These are phyloP conservation scores for Pachyrhizus erosus DNA, from an alignment of 306 rosid species.

Conservation along the genomic window DNA sequence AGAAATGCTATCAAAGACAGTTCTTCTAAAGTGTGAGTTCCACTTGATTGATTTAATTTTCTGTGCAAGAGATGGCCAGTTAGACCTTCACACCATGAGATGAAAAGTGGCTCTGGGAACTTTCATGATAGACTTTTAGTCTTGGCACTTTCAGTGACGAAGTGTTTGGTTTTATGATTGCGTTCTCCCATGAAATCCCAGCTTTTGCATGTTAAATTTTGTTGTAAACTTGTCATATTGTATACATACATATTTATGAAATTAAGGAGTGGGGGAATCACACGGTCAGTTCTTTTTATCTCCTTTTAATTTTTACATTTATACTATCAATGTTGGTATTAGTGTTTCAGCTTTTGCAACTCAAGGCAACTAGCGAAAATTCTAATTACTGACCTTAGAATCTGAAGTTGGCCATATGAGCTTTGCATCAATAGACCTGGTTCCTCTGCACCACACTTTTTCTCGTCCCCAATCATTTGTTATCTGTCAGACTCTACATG, in stretches of 20 bases:
- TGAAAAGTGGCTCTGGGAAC: constrained; percentile 3
- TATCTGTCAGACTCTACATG: not conserved
- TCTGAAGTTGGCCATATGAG: constrained; percentile 20
- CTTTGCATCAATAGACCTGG: constrained; percentile 15
- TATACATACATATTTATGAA: not conserved
- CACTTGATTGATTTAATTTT: constrained; percentile 30
- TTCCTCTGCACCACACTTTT: not conserved
- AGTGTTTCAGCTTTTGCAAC: constrained; percentile 6
- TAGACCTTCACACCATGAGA: constrained; percentile 12
- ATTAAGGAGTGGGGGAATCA: not conserved
- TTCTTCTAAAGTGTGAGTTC: constrained; percentile 75
- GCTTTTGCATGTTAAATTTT: not conserved
- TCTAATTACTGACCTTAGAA: not conserved
- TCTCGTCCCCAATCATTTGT: constrained; percentile 25
- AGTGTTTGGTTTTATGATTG: not conserved
- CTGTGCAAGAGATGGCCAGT: not conserved
- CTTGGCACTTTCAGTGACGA: not conserved
- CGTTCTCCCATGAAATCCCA: not conserved
- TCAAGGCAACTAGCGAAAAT: not conserved
- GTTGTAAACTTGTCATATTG: constrained; percentile 23
- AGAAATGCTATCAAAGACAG: constrained; percentile 45
- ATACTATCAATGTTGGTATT: not conserved
- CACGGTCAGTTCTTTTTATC: not conserved
- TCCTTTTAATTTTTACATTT: not conserved
- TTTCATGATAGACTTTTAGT: constrained; percentile 5